Evolutionary conservation across 306 rosid species (phyloP).

Genomic region (Casuarina cunninghamiana): DNA sequence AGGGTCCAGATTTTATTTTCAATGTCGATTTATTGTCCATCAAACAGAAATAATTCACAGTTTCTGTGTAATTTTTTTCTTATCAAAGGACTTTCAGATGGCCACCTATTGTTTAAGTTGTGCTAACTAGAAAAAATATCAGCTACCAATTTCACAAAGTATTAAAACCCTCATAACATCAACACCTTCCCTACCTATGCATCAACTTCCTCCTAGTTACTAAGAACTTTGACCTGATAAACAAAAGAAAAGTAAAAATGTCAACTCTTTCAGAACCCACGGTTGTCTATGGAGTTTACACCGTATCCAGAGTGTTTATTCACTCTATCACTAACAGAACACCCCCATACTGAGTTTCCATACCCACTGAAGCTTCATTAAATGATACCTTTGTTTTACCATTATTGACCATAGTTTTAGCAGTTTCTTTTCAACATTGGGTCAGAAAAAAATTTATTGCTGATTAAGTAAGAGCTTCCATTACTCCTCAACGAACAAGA

Average conservation of each 20-base stretch:
- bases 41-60: not conserved
- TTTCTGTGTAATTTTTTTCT: not conserved
- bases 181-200: too few species aligned
- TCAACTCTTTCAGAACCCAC: too few species aligned
- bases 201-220: too few species aligned
- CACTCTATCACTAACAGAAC: not conserved
- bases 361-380: not conserved
- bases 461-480: not conserved
- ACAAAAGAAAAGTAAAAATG: too few species aligned
- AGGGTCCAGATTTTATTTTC: not conserved
- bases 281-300: too few species aligned
- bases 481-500: not conserved
- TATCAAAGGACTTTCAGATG: too few species aligned
- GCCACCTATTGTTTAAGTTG: too few species aligned
- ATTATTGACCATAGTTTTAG: too few species aligned
- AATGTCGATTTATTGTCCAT: not conserved
- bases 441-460: not conserved
- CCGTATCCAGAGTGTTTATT: too few species aligned
- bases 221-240: too few species aligned
- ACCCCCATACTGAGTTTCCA: not conserved
- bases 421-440: not conserved
- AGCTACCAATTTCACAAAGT: not conserved
- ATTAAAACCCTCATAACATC: too few species aligned
- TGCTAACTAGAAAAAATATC: not conserved
- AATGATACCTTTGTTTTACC: too few species aligned